Evolutionary conservation across 345 rosid genomes (phyloP).

Genomic region (Arabidopsis arenosa): DNA sequence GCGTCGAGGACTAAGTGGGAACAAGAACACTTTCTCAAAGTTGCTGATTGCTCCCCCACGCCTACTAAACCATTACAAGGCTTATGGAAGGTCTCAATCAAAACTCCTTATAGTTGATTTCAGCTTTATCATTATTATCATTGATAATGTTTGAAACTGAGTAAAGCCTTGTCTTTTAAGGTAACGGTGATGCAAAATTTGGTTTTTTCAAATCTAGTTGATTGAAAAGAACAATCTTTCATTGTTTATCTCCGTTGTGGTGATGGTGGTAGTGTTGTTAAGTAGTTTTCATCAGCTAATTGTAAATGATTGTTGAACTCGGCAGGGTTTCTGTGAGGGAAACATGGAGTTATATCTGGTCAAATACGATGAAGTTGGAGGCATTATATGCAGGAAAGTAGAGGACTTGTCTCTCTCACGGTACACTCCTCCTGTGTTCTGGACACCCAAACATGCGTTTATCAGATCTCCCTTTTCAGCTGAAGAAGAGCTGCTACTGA

Average conservation of each 20-base stretch:
- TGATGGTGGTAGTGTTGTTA: slow-evolving; percentile 25
- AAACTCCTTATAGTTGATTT: neutral
- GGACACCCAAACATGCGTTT: slow-evolving; percentile 63
- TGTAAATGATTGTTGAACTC: slow-evolving; percentile 18
- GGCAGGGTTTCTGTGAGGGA: slow-evolving; percentile 76
- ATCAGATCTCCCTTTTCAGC: slow-evolving; percentile 56
- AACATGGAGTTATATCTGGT: slow-evolving; percentile 73
- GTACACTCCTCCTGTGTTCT: slow-evolving; percentile 67
- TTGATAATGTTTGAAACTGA: slow-evolving; percentile 12
- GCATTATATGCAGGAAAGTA: slow-evolving; percentile 75
- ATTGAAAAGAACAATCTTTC: slow-evolving; percentile 4
- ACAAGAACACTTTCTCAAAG: slow-evolving; percentile 82
- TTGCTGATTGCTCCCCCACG: slow-evolving; percentile 70
- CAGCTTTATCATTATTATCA: slow-evolving; percentile 12
- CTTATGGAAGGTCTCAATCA: slow-evolving; percentile 71
- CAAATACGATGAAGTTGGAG: slow-evolving; percentile 73
- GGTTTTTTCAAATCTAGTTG: neutral
- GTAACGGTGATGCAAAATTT: neutral
- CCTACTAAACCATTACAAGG: slow-evolving; percentile 79
- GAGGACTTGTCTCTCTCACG: slow-evolving; percentile 57
- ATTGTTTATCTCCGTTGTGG: neutral
- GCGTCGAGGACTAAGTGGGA: slow-evolving; percentile 68
- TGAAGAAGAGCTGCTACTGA: slow-evolving; percentile 61
- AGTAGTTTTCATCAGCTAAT: slow-evolving; percentile 12
- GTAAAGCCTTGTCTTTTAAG: neutral